These are phyloP conservation scores for Zymoseptoria tritici DNA, from an alignment of 2,329 filamentous ascomycete genomes.

Conservation along the genomic window DNA sequence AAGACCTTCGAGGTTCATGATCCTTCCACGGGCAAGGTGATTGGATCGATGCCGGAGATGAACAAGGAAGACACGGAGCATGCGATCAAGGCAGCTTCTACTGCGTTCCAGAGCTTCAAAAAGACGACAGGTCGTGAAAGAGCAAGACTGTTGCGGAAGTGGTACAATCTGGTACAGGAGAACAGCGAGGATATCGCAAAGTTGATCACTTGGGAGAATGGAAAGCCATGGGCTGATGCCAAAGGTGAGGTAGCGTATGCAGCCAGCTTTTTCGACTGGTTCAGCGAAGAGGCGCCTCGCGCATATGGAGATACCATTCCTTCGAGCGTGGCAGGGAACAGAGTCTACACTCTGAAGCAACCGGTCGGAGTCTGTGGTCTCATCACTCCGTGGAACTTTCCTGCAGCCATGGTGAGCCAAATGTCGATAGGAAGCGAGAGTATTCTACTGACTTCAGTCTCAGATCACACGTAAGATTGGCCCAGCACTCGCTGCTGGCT, in stretches of 20 bases:
- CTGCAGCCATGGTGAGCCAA: conserved; percentile 33
- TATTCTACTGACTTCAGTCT: neutral
- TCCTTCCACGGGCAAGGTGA: conserved; percentile 71
- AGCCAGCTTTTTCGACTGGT: conserved; percentile 73
- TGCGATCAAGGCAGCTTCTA: conserved; percentile 76
- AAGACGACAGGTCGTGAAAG: conserved; percentile 67
- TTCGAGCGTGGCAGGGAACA: conserved; percentile 61
- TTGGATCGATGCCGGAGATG: conserved; percentile 83
- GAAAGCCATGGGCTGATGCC: conserved; percentile 72
- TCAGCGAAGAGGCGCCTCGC: conserved; percentile 65
- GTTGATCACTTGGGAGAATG: conserved; percentile 84
- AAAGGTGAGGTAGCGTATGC: conserved; percentile 66
- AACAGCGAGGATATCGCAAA: conserved; percentile 74
- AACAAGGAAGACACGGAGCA: conserved; percentile 65
- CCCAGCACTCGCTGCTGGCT: conserved; percentile 74
- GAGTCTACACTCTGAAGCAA: conserved; percentile 72
- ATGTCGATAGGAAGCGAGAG: neutral
- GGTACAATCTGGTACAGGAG: conserved; percentile 73
- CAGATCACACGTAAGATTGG: conserved; percentile 35
- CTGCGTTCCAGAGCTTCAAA: conserved; percentile 65
- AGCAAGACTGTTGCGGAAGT: conserved; percentile 65
- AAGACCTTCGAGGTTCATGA: conserved; percentile 90
- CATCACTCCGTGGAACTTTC: conserved; percentile 64
- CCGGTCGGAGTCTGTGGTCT: conserved; percentile 65
- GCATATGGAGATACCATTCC: conserved; percentile 69